Percentiles rank a stretch among this genome's conserved stretches.
Conservation (phyloP, 1,139 yeast species). For the Taphrina betulina region DNA sequence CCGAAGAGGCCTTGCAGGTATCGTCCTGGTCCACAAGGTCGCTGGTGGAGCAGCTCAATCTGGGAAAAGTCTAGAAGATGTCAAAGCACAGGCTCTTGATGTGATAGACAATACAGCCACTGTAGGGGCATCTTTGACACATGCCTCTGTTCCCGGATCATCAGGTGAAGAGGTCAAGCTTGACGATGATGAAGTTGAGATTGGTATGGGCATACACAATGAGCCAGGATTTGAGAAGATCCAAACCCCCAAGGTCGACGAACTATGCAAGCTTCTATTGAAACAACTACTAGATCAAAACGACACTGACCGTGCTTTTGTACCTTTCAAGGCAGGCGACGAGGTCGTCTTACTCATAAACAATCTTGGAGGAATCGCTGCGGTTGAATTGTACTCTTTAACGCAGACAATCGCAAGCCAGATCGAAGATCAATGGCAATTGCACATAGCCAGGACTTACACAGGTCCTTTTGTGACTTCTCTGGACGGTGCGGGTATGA, state of each 20-base stretch:
- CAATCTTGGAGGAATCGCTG: constrained; percentile 56
- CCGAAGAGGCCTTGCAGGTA: constrained; percentile 89
- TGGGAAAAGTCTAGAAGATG: constrained; percentile 52
- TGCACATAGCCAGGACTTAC: constrained; percentile 49
- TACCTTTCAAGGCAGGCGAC: constrained; percentile 46
- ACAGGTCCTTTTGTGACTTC: constrained; percentile 55
- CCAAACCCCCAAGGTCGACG: constrained; percentile 64
- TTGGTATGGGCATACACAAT: constrained; percentile 95
- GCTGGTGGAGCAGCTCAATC: constrained; percentile 65
- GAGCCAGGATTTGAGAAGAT: constrained; percentile 80
- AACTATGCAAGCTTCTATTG: constrained; percentile 45
- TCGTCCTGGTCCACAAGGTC: constrained; percentile 78
- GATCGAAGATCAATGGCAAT: constrained; percentile 46
- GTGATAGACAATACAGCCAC: constrained; percentile 71
- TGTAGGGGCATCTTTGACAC: constrained; percentile 84
- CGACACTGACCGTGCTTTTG: constrained; percentile 48
- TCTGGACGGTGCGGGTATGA: constrained; percentile 55
- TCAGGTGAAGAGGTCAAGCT: constrained; percentile 52
- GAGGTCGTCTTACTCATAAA: constrained; percentile 52
- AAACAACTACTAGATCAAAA: constrained; percentile 42
- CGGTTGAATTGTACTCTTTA: constrained; percentile 50
- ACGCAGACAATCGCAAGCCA: constrained; percentile 44
- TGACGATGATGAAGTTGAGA: constrained; percentile 65
- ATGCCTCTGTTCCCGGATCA: constrained; percentile 82
- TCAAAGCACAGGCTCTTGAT: constrained; percentile 59